Evolutionary conservation across 176 grass and related monocot species (phyloP).

Genomic region (Bothriochloa decipiens): DNA sequence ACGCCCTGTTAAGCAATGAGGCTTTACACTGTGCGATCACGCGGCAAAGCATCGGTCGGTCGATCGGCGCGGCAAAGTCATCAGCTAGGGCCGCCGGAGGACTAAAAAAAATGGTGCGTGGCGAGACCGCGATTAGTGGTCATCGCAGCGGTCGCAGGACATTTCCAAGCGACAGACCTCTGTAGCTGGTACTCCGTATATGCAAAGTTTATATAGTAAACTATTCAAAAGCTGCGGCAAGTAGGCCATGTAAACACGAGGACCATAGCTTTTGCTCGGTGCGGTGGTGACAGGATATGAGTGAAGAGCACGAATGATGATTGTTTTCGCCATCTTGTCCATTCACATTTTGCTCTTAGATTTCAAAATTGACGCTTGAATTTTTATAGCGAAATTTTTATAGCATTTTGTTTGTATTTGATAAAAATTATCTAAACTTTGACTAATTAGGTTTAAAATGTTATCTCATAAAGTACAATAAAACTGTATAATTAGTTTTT

Average conservation of each 20-base stretch:
- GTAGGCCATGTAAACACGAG: background rate
- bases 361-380: too few relatives aligned
- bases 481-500: too few relatives aligned
- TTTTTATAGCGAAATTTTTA: too few relatives aligned
- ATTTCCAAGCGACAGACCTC: slow-evolving; percentile 16
- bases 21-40: slow-evolving; percentile 43
- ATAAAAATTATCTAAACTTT: too few relatives aligned
- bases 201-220: background rate
- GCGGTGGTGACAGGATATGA: too few relatives aligned
- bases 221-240: background rate
- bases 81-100: too few relatives aligned
- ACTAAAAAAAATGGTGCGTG: slow-evolving; percentile 5
- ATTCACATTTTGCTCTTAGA: too few relatives aligned
- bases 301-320: background rate
- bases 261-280: background rate
- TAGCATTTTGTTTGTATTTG: too few relatives aligned
- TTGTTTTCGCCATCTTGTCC: background rate
- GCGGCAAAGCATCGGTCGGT: background rate
- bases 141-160: background rate
- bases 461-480: too few relatives aligned
- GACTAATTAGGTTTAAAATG: too few relatives aligned
- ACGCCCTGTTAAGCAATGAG: slow-evolving; percentile 30
- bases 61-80: background rate
- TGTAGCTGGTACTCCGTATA: background rate
- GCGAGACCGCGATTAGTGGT: background rate